Evolutionary conservation across 2,329 filamentous ascomycete species (phyloP).

Genomic region (Talaromyces funiculosus): DNA sequence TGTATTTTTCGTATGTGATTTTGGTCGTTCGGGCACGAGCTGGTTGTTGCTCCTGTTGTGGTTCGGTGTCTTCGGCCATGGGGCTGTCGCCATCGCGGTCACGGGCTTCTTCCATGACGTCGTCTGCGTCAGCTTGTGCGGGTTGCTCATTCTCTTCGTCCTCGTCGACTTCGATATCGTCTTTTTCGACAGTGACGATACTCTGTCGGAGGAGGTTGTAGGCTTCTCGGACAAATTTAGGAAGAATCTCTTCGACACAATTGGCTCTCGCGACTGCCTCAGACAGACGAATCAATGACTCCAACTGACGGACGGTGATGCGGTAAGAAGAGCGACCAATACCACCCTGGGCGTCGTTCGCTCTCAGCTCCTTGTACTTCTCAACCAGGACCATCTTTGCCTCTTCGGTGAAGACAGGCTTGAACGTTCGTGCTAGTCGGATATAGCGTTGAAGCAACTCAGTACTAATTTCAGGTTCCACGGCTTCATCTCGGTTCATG

Average conservation of each 20-base stretch:
- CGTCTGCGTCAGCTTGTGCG: conserved; percentile 39
- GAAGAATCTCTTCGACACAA: conserved; percentile 82
- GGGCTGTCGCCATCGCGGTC: conserved; percentile 47
- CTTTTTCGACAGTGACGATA: conserved; percentile 96
- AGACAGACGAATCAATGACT: conserved; percentile 89
- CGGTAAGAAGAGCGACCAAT: conserved; percentile 93
- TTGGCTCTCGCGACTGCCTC: conserved; percentile 99
- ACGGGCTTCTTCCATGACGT: conserved; percentile 44
- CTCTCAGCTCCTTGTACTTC: conserved; percentile 91
- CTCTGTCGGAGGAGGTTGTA: conserved; percentile 86
- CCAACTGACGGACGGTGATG: conserved; percentile 92
- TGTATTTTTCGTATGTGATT: conserved; percentile 94
- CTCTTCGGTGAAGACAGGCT: conserved; percentile 83
- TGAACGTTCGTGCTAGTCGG: conserved; percentile 90
- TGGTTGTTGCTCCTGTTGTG: conserved; percentile 20
- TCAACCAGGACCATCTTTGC: conserved; percentile 79
- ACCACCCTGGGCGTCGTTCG: conserved; percentile 89
- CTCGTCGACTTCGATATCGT: conserved; percentile 91
- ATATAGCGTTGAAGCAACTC: conserved; percentile 97
- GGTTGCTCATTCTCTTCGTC: conserved; percentile 46
- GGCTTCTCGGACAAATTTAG: conserved; percentile 82
- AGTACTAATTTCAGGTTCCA: conserved; percentile 89
- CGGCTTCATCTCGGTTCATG: conserved; percentile 83
- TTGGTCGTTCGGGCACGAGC: conserved; percentile 63
- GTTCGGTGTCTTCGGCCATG: conserved; percentile 46